Evolutionary conservation across 345 rosid genomes (phyloP).

Genomic region (Pseudoturritis turrita): DNA sequence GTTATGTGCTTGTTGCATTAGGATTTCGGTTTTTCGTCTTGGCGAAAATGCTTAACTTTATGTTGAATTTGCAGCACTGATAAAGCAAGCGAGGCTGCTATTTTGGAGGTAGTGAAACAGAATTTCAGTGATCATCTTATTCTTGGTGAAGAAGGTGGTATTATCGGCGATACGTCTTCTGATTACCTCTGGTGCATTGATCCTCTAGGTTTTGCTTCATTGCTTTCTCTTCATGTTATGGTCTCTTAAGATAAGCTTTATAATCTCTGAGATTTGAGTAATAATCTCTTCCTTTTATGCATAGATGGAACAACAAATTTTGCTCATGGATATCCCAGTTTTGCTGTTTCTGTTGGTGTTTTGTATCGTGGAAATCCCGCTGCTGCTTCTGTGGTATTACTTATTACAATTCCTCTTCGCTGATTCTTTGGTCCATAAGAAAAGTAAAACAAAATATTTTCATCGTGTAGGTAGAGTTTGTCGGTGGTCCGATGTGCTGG

Average conservation of each 20-base stretch:
- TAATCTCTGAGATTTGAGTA: not conserved
- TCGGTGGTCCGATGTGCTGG: conserved; percentile 98
- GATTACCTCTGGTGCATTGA: conserved; percentile 98
- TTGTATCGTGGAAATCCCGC: conserved; percentile 76
- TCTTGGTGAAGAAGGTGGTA: conserved; percentile 96
- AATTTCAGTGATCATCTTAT: conserved; percentile 84
- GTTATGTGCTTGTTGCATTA: no score
- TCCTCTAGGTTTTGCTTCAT: conserved; percentile 65
- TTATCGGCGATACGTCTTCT: conserved; percentile 71
- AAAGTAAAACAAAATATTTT: not conserved
- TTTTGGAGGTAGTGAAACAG: conserved; percentile 69
- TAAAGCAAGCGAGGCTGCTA: conserved; percentile 85
- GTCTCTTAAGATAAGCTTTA: not conserved
- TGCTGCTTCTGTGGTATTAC: conserved; percentile 80
- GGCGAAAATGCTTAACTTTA: no score
- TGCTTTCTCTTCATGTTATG: not conserved
- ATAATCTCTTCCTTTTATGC: not conserved
- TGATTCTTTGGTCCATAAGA: not conserved
- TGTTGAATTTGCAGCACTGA: conserved; percentile 63
- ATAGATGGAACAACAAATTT: conserved; percentile 96
- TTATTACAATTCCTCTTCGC: not conserved
- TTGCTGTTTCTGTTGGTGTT: conserved; percentile 94
- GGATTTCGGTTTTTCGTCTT: no score
- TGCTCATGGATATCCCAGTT: conserved; percentile 95
- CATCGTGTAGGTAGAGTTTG: conserved; percentile 76